These are phyloP conservation scores for Daucus carota DNA, from an alignment of 129 eudicot species.

Conservation along the genomic window DNA sequence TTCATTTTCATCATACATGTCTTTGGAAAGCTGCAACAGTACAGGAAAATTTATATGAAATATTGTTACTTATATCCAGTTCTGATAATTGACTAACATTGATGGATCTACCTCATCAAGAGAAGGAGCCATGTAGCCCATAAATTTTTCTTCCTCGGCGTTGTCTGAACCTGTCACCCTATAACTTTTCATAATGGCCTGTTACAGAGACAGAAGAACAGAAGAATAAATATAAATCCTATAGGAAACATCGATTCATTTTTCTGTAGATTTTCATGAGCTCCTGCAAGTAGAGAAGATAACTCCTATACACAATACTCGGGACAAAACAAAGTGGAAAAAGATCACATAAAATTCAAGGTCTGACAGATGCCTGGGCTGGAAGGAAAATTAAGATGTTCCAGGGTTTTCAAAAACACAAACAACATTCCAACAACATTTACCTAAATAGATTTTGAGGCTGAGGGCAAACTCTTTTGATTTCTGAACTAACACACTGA, in stretches of 20 bases:
- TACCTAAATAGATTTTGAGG: neutral
- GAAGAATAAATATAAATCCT: neutral
- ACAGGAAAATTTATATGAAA: neutral
- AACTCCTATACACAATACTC: neutral
- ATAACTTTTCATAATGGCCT: constrained; percentile 89
- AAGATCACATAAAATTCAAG: neutral
- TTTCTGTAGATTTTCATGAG: neutral
- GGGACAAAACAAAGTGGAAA: neutral
- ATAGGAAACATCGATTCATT: neutral
- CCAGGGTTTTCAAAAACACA: neutral
- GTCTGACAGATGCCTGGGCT: neutral
- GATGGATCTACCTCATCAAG: constrained; percentile 50
- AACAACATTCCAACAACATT: neutral
- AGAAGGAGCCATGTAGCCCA: constrained; percentile 88
- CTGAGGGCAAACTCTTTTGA: neutral
- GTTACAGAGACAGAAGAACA: constrained; percentile 14
- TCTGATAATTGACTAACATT: neutral
- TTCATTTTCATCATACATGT: constrained; percentile 77
- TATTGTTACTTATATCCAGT: neutral
- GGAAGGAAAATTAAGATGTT: neutral
- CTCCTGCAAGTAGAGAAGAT: too few species aligned
- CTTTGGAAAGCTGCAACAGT: constrained; percentile 69
- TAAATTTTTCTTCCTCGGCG: constrained; percentile 52
- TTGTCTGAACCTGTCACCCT: constrained; percentile 43
- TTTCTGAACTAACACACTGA: neutral